Percentiles rank a stretch among this genome's conserved stretches.
phyloP scores from a whole-genome alignment of 495 filamentous ascomycete genomes.

The Aspergillus avenaceus region DNA sequence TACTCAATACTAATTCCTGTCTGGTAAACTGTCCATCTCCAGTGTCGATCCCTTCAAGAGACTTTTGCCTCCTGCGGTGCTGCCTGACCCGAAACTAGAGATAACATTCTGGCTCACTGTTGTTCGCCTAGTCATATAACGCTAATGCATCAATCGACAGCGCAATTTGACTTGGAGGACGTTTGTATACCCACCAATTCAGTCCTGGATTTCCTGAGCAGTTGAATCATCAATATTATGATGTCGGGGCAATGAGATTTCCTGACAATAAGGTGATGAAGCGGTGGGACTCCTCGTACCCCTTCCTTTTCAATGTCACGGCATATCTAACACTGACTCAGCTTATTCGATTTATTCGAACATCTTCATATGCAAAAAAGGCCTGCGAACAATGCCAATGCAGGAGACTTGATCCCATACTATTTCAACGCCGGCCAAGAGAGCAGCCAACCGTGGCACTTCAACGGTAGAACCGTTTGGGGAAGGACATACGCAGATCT shows the following conservation, averaged over 20 bases:
- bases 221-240: slow-evolving; percentile 37
- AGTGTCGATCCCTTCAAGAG: no score
- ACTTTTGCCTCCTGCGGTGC: no score
- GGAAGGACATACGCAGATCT: no score
- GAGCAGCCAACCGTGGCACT: neutral
- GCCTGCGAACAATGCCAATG: neutral
- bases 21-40: no score
- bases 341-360: neutral
- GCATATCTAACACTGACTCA: no score
- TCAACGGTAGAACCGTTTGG: neutral
- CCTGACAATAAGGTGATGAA: slow-evolving; percentile 20
- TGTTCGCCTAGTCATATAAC: no score
- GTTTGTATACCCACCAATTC: neutral
- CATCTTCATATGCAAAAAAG: neutral
- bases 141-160: no score
- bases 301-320: no score
- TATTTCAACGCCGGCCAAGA: neutral
- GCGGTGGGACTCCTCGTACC: neutral
- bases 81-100: no score
- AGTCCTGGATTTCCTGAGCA: neutral
- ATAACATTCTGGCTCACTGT: no score
- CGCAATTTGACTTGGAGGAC: neutral
- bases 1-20: no score
- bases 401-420: neutral
- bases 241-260: slow-evolving; percentile 41